These are phyloP conservation scores for Sclerotinia minor DNA, from an alignment of 2,329 filamentous ascomycete species.

Conservation along the genomic window DNA sequence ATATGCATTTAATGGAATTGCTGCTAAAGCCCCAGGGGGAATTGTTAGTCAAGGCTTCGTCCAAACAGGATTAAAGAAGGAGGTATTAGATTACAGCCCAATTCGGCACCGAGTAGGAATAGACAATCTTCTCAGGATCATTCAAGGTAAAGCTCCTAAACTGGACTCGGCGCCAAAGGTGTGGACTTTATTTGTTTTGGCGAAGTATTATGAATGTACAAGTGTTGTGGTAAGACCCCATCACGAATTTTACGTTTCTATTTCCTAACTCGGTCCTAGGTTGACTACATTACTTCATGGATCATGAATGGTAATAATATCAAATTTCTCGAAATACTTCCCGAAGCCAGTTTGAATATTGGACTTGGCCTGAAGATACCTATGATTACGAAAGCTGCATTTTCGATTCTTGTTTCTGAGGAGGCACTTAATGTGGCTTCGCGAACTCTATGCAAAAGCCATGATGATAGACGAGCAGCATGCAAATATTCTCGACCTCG, in stretches of 20 bases:
- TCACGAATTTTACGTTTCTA: conserved; percentile 14
- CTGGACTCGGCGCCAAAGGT: conserved; percentile 66
- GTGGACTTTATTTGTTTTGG: conserved; percentile 65
- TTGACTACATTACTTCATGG: conserved; percentile 57
- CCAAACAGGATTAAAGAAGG: not conserved
- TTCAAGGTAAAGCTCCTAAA: conserved; percentile 54
- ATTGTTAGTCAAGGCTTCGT: not conserved
- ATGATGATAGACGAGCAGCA: conserved; percentile 3
- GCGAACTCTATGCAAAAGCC: not conserved
- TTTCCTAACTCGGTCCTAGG: conserved; percentile 22
- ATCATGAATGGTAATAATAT: conserved; percentile 55
- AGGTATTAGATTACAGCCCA: conserved; percentile 60
- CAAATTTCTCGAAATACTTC: conserved; percentile 62
- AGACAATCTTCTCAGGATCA: conserved; percentile 59
- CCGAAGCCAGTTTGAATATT: conserved; percentile 61
- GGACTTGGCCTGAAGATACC: conserved; percentile 50
- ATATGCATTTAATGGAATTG: not conserved
- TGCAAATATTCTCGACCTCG: conserved; percentile 50
- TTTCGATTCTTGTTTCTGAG: conserved; percentile 63
- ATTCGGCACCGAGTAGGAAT: conserved; percentile 64
- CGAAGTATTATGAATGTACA: conserved; percentile 57
- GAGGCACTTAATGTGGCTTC: conserved; percentile 48
- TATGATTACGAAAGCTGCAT: conserved; percentile 51
- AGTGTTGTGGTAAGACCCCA: conserved; percentile 45
- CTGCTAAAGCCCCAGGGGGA: not conserved